Evolutionary conservation across 495 filamentous ascomycete genomes (phyloP), one percentile per base, ranked within the genome.

Genomic region (Penicillium argentinense): DNA sequence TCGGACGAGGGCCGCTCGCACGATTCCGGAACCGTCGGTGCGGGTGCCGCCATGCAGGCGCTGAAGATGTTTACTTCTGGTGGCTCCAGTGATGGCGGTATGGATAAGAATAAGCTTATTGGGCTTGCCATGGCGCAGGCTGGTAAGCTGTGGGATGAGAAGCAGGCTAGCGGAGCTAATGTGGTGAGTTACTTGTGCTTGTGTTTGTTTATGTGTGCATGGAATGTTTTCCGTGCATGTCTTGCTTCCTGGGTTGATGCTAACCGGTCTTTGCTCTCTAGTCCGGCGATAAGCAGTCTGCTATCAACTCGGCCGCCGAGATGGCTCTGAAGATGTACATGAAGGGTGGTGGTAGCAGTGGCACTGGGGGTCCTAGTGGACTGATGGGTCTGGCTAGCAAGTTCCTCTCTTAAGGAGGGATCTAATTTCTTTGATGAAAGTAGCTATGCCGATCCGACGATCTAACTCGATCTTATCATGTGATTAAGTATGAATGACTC

Each of bases 261-360:
- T 16, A 8, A 2, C 5, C 14, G 28, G 14, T 17, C 29, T 8
- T 5, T 34, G n/a, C n/a, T 13, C 18, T 53, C 7, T 54, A 75
- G 72, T 45, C 59, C 11, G 73, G 77, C 1, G 76, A 75, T 38
- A 86, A 86, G 69, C 78, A 86, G 60, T 74, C 75, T 45, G 84
- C 79, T 39, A 57, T 87, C 22, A 74, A 76, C 45, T 55, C 59
- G 37, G 84, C 84, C 6, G 84, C 77, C 0, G 72, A 86, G 68
- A 79, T 81, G 72, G 84, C 84, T 9, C 51, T 86, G 45, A 86
- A 87, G 75, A 80, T 86, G 78, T 86, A 84, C 54, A 66, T 84
- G 71, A 82, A 84, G 70, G 72, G 75, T 49, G 72, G 76, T 57
- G 73, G 75, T 42, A 56, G 66, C 16, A 66, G 69, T 18, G 71